Evolutionary conservation across 768 basidiomycete species (phyloP), one percentile per base, ranked within the genome.

Genomic region (Roridomyces roridus): DNA sequence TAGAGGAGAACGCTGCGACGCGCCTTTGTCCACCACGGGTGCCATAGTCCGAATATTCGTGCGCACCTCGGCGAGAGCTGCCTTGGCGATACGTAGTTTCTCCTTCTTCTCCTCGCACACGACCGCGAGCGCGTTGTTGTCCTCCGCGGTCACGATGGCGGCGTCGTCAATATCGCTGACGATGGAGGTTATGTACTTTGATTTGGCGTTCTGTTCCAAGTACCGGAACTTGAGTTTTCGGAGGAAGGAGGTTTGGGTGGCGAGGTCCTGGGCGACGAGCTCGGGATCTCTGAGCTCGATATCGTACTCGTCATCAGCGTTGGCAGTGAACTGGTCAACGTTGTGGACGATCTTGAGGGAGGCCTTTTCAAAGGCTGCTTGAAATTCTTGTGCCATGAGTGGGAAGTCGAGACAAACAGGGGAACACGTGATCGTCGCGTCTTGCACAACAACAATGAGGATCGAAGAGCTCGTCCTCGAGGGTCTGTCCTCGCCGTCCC

Each of bases 401-500:
- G 31, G 6, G 28, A 34, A 44, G n/a, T n/a, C 7, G 39, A 40
- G 17, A 40, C 39, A 40, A n/a, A 21, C 17, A 40, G 17, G 6
- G 20, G 17, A 40, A n/a, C 29, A 31, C 14, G 29, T 31, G 29
- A 31, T 14, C 29, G 29, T 31, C 29, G 29, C 6, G 29, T 31
- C 29, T 14, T 31, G 29, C 14, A 31, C 29, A 9, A 21, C 63
- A 61, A 78, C 65, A 55, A 96, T 96, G 95, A 80, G 94, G 63
- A 95, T 97, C 63, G 93, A 96, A 70, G 96, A 98, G 68, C 86
- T 98, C 24, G 89, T 98, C 54, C 83, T 98, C 49, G 96, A 98
- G 73, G 94, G 93, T 85, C 65, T 29, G 71, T 54, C 25, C 39
- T 15, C 26, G n/a, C 35, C 20, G 24, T 18, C 5, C 17, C 12